A percentile compares a stretch with the other conserved stretches of the same genome.
These are phyloP conservation scores for Fusarium floridanum DNA, from an alignment of 2,329 filamentous ascomycete species.

Conservation along the genomic window DNA sequence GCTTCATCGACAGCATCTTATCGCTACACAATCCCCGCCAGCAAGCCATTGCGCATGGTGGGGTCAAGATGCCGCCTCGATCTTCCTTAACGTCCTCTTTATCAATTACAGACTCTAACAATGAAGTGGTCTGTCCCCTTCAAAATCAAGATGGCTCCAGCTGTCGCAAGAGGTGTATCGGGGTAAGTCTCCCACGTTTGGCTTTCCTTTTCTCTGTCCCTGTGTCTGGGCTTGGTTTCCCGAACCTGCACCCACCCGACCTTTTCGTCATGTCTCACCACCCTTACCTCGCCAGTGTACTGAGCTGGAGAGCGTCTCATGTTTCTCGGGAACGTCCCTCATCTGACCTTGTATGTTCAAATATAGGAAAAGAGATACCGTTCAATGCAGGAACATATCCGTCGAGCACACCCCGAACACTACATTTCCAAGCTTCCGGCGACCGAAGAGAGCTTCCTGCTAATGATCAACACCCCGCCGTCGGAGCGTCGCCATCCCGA, in stretches of 20 bases:
- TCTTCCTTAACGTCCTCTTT: conserved; percentile 90
- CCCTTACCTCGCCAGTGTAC: conserved; percentile 26
- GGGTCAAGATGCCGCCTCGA: conserved; percentile 87
- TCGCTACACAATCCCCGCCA: conserved; percentile 40
- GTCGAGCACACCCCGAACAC: conserved; percentile 94
- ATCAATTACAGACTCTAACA: conserved; percentile 90
- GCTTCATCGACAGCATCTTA: conserved; percentile 34
- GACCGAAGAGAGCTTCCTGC: conserved; percentile 95
- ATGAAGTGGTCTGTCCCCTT: conserved; percentile 96
- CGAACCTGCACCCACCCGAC: conserved; percentile 27
- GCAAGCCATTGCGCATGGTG: conserved; percentile 62
- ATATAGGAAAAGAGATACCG: conserved; percentile 92
- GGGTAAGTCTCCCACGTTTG: conserved; percentile 76
- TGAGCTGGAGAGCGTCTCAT: conserved; percentile 25
- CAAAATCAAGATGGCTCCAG: conserved; percentile 96
- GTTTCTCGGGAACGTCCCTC: conserved; percentile 29
- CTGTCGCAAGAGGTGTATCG: conserved; percentile 97
- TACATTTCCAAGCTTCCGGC: conserved; percentile 98
- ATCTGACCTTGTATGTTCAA: conserved; percentile 43
- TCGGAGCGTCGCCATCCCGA: conserved; percentile 72
- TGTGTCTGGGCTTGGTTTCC: conserved; percentile 20
- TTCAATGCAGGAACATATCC: conserved; percentile 99
- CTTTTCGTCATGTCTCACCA: conserved; percentile 46
- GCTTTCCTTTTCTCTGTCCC: conserved; percentile 20
- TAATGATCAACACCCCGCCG: conserved; percentile 95